Percentiles rank a stretch among this genome's conserved stretches.
phyloP scores from a whole-genome alignment of 148 eudicot genomes.

The Nepenthes gracilis region DNA sequence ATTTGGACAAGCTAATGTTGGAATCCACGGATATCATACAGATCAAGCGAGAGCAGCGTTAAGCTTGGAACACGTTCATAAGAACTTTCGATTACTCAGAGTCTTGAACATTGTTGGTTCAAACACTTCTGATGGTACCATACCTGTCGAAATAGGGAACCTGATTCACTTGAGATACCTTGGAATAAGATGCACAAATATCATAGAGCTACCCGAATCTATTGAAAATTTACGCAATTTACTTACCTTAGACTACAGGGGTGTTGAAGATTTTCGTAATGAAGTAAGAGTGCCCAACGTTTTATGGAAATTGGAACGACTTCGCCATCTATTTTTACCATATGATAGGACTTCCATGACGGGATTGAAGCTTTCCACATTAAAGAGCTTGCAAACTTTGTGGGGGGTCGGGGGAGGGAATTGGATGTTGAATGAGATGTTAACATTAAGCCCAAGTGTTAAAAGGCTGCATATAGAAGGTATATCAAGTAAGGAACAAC shows the following conservation, averaged over 20 bases:
- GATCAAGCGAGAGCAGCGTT: neutral
- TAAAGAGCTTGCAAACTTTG: slow-evolving; percentile 9
- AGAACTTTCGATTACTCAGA: slow-evolving; percentile 17
- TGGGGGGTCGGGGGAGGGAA: slow-evolving; percentile 19
- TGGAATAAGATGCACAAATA: slow-evolving; percentile 15
- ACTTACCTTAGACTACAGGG: slow-evolving; percentile 18
- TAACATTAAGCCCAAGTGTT: slow-evolving; percentile 2
- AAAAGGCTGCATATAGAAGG: slow-evolving; percentile 10
- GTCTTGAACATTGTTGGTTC: slow-evolving; percentile 13
- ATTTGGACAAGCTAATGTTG: slow-evolving; percentile 8
- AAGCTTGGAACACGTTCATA: slow-evolving; percentile 3
- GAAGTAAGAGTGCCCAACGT: slow-evolving; percentile 15
- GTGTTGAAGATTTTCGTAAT: neutral
- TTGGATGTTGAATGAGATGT: slow-evolving; percentile 20
- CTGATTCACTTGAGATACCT: slow-evolving; percentile 22
- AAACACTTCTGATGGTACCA: slow-evolving; percentile 1
- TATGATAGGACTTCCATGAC: neutral
- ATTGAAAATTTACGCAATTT: slow-evolving; percentile 14
- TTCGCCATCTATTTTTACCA: slow-evolving; percentile 17
- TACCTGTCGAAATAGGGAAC: slow-evolving; percentile 15
- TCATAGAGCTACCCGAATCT: slow-evolving; percentile 13
- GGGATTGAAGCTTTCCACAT: slow-evolving; percentile 6
- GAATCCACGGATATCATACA: neutral
- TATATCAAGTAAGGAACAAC: slow-evolving; percentile 13
- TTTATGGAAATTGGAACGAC: slow-evolving; percentile 12